Evolutionary conservation across 441 rosid species (phyloP).

Genomic region (Oxalis stricta): DNA sequence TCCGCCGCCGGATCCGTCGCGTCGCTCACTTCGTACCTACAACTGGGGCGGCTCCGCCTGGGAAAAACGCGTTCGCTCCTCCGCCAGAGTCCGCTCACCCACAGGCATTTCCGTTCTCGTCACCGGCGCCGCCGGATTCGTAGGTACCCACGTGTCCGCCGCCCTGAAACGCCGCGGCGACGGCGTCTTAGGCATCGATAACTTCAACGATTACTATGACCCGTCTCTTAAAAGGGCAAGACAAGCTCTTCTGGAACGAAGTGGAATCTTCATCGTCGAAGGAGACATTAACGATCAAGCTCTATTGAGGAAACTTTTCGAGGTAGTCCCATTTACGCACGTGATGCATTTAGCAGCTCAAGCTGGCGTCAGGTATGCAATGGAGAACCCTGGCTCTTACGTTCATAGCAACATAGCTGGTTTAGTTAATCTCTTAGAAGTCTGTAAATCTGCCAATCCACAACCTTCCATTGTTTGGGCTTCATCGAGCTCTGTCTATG

Average conservation of each 20-base stretch:
- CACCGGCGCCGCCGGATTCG: constrained; percentile 97
- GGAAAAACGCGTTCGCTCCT: constrained; percentile 60
- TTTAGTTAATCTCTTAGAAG: constrained; percentile 72
- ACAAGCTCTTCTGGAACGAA: constrained; percentile 63
- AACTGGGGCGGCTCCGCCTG: constrained; percentile 73
- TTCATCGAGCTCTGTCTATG: constrained; percentile 90
- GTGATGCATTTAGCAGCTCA: constrained; percentile 98
- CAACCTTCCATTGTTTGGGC: constrained; percentile 98
- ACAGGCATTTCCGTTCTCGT: constrained; percentile 69
- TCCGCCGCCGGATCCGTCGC: constrained; percentile 51
- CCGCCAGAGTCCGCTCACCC: constrained; percentile 55
- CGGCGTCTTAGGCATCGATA: constrained; percentile 80
- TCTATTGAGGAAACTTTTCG: constrained; percentile 61
- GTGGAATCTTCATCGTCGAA: constrained; percentile 67
- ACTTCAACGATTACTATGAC: constrained; percentile 88
- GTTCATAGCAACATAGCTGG: constrained; percentile 95
- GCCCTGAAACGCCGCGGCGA: constrained; percentile 88
- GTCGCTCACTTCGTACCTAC: constrained; percentile 58
- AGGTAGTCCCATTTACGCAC: constrained; percentile 69
- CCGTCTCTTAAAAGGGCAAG: constrained; percentile 76
- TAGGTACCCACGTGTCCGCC: constrained; percentile 82
- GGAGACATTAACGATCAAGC: constrained; percentile 83
- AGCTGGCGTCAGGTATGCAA: constrained; percentile 96
- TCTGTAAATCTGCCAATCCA: constrained; percentile 72
- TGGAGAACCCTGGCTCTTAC: constrained; percentile 87